phyloP scores from a whole-genome alignment of 306 rosid species.

The Inga oerstediana region DNA sequence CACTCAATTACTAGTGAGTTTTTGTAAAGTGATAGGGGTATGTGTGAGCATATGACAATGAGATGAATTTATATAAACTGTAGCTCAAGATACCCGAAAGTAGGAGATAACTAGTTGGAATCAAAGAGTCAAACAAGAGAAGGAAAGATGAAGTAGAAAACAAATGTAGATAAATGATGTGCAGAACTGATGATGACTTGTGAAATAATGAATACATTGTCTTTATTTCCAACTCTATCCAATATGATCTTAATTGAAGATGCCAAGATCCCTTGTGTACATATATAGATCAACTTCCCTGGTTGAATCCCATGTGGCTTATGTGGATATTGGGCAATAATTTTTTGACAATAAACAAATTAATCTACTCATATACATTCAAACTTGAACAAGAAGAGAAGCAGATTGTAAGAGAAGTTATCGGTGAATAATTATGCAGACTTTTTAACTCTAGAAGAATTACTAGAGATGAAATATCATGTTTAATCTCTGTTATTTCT shows the following conservation, averaged over 20 bases:
- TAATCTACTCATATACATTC: not conserved
- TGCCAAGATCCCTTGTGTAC: not conserved
- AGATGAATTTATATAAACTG: not conserved
- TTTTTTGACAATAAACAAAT: not conserved
- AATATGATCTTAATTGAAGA: slow-evolving; percentile 17
- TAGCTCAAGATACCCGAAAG: not conserved
- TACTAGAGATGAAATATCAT: not conserved
- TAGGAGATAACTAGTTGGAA: not conserved
- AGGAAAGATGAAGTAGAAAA: not conserved
- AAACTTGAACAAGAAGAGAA: not conserved
- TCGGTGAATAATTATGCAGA: not conserved
- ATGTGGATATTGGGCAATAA: not conserved
- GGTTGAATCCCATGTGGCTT: slow-evolving; percentile 16
- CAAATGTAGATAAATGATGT: not conserved
- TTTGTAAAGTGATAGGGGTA: not conserved
- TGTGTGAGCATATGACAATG: not conserved
- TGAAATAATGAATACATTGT: slow-evolving; percentile 21
- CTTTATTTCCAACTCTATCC: slow-evolving; percentile 31
- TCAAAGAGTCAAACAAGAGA: not conserved
- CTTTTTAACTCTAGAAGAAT: not conserved
- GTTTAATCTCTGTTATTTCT: not conserved
- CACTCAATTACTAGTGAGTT: not conserved
- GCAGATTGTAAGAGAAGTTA: not conserved
- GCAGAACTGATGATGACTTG: slow-evolving; percentile 12
- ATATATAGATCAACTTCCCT: not conserved